Base-by-base conservation (phyloP, 805 yeast species). In the Pichia nakasei region DNA sequence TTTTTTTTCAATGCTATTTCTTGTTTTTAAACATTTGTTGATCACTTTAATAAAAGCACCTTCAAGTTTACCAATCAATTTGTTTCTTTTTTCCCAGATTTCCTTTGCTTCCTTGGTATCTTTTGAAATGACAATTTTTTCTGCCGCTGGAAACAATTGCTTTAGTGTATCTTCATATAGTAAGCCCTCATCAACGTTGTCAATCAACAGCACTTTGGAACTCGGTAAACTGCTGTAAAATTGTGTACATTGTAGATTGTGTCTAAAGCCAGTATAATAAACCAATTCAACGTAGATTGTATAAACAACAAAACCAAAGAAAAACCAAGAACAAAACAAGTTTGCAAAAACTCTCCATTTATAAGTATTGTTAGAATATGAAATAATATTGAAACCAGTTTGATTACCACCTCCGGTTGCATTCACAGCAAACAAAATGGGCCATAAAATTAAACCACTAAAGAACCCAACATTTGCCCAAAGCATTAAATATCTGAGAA, bases 201-300 rank as follows among this genome's bases (percentile, higher is more conserved):
- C 79, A 48, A 89, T 65, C 42, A 88, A 69, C 45, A 89, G 64
- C 3, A 95, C 84, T 56, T 84, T 74, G 3, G 88, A 78, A 17
- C 85, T 76, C 32, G 80, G 65, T 49, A 82, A 57, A 1, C 86
- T 79, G 55, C 83, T 82, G 54, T 82, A 81, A 48, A 78, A 63
- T 15, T 93, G 91, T 26, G 86, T 76, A 31, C 85, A 72, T 64
- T 82, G 88, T 35, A 78, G 52, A 21, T 81, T 81, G 51, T 85
- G 93, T 69, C 88, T 78, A 52, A 81, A 76, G 9, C 84, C 71
- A 26, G 76, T 70, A 60, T 84, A 85, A 63, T 75, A 82, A 20
- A 78, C 76, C 66, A 85, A 65, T 63, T 85, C 94, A 55, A 81
- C 76, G 69, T 82, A 85, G 47, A 85, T 77, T 45, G 78, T 68